Evolutionary conservation across 2,329 filamentous ascomycete genomes (phyloP), one percentile per base, ranked within the genome.

Genomic region (Pyrenophora teres): DNA sequence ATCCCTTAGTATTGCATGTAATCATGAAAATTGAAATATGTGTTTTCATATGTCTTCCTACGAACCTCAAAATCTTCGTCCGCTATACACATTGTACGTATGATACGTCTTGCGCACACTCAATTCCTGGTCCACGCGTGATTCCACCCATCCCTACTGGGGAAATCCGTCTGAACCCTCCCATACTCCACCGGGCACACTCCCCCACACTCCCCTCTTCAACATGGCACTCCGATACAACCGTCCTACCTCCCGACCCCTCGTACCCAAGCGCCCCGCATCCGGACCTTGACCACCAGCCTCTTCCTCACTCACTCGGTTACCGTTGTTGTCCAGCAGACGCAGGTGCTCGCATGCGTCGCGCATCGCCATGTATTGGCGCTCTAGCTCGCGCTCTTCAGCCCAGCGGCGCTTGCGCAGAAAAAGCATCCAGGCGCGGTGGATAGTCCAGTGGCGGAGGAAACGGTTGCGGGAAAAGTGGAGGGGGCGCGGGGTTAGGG

Each of bases 381-480:
- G 81, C 77, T 91, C 85, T 40, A 97, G 82, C 72, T 92, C 90
- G 47, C 81, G 77, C 70, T 89, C 82, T 44, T 85, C 81, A 31
- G 79, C 77, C 59, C 83, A 79, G 41, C 86, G 86, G 65, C 86
- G 82, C 71, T 89, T 83, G 63, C 87, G 83, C 65, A 87, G 86
- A 77, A 88, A 88, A 25, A 97, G 81, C 67, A 90, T 82, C 91
- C 92, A 97, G 18, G 93, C 93, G 65, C 94, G 92, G 80, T 97
- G 92, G 75, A 99, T 97, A 44, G 94, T 97, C 94, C 94, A 99
- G 81, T 99, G 94, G 40, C 94, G 90, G 59, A 99, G 86, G 75
- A 86, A 84, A 50, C 94, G 87, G 75, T 88, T 89, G 64, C 93
- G 91, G 35, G 86, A 91, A 83, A 97, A 92, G 66, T 91, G 88